These are phyloP conservation scores for Harrya chromipes DNA, from an alignment of 768 basidiomycete genomes.

Conservation along the genomic window DNA sequence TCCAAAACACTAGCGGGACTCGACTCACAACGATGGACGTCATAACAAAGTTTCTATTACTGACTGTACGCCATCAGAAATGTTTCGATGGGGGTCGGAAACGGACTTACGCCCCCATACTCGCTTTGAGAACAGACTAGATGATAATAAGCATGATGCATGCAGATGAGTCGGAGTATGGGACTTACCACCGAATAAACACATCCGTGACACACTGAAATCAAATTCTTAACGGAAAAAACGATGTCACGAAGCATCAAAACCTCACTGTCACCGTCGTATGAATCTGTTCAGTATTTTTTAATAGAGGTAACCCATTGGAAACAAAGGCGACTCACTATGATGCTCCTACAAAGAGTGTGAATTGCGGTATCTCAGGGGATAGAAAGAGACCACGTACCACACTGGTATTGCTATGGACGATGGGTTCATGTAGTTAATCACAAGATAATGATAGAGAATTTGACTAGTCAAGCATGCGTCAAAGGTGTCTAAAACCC, in stretches of 20 bases:
- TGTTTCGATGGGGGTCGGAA: not conserved
- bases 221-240: not conserved
- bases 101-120: conserved; percentile 46
- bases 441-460: conserved; percentile 56
- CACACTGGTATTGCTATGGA: conserved; percentile 47
- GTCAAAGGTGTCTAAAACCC: conserved; percentile 55
- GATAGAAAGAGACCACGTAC: conserved; percentile 21
- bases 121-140: conserved; percentile 48
- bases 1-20: not conserved
- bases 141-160: not conserved
- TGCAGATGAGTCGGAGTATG: not conserved
- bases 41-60: conserved; percentile 41
- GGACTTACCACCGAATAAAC: conserved; percentile 40
- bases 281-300: conserved; percentile 40
- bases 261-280: conserved; percentile 49
- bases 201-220: conserved; percentile 47
- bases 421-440: conserved; percentile 48
- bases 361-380: not conserved
- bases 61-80: conserved; percentile 35
- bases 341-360: conserved; percentile 41
- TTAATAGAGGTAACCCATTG: not conserved
- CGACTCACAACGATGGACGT: conserved; percentile 47
- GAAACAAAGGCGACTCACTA: conserved; percentile 35
- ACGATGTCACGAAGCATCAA: not conserved
- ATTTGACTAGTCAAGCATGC: conserved; percentile 50